A percentile compares a stretch with the other conserved stretches of the same genome.
phyloP scores from a whole-genome alignment of 1,284 basidiomycete species.

The Hypsizygus ulmarius region DNA sequence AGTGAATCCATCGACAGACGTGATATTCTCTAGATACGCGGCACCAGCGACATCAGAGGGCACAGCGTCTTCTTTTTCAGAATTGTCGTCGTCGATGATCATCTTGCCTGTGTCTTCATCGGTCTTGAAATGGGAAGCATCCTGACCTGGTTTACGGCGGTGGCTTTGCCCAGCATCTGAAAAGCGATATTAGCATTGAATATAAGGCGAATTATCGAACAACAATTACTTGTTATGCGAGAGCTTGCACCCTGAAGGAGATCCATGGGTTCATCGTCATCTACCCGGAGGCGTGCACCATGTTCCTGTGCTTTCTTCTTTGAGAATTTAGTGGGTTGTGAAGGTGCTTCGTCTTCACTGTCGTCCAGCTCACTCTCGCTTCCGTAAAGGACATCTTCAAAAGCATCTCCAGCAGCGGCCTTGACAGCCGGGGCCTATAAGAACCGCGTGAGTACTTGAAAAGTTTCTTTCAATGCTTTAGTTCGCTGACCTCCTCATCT shows the following conservation, averaged over 20 bases:
- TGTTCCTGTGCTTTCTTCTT: constrained; percentile 35
- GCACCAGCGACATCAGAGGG: constrained; percentile 61
- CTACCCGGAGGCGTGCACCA: constrained; percentile 73
- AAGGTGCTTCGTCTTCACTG: constrained; percentile 64
- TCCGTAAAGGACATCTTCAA: constrained; percentile 94
- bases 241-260: constrained; percentile 83
- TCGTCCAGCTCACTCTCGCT: constrained; percentile 85
- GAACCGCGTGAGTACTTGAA: constrained; percentile 7
- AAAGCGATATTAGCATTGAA: constrained; percentile 13
- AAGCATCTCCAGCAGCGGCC: constrained; percentile 76
- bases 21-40: constrained; percentile 82
- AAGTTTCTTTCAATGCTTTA: neutral
- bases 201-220: neutral
- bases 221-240: constrained; percentile 69
- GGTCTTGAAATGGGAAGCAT: constrained; percentile 84
- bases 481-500: constrained; percentile 46
- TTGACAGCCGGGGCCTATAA: constrained; percentile 40
- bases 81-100: constrained; percentile 70
- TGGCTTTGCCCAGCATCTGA: constrained; percentile 52
- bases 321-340: constrained; percentile 25
- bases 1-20: constrained; percentile 86
- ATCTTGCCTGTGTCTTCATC: constrained; percentile 88
- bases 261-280: constrained; percentile 96
- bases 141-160: constrained; percentile 80
- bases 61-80: constrained; percentile 42